These are phyloP conservation scores for Kokia cookei DNA, from an alignment of 441 rosid genomes.

Conservation along the genomic window DNA sequence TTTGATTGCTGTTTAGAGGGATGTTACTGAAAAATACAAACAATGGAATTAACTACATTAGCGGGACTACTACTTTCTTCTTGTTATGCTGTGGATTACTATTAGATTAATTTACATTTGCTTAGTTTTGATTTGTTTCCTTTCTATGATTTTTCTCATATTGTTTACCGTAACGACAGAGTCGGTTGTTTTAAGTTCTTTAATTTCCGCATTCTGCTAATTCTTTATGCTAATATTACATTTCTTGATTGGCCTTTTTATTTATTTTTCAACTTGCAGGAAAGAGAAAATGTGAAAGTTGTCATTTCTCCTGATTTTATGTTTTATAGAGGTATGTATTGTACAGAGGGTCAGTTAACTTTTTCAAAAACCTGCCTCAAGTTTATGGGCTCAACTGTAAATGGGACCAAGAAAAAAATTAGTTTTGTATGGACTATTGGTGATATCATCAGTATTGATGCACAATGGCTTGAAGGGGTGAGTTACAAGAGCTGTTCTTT, in stretches of 20 bases:
- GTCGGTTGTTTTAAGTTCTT: neutral
- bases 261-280: constrained; percentile 36
- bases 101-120: neutral
- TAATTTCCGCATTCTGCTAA: neutral
- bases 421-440: constrained; percentile 36
- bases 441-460: constrained; percentile 45
- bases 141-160: neutral
- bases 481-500: constrained; percentile 18
- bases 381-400: constrained; percentile 41
- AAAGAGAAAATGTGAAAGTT: constrained; percentile 26
- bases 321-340: constrained; percentile 32
- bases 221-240: neutral
- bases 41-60: neutral
- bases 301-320: constrained; percentile 47
- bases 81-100: neutral
- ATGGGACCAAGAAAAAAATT: constrained; percentile 35
- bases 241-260: neutral
- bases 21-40: too few relatives aligned
- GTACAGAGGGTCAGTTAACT: constrained; percentile 36
- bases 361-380: constrained; percentile 40
- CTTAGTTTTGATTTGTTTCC: neutral
- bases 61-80: neutral
- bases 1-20: neutral
- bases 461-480: constrained; percentile 48
- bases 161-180: neutral